phyloP scores from a whole-genome alignment of 805 yeast genomes.

The Saitoella complicata region DNA sequence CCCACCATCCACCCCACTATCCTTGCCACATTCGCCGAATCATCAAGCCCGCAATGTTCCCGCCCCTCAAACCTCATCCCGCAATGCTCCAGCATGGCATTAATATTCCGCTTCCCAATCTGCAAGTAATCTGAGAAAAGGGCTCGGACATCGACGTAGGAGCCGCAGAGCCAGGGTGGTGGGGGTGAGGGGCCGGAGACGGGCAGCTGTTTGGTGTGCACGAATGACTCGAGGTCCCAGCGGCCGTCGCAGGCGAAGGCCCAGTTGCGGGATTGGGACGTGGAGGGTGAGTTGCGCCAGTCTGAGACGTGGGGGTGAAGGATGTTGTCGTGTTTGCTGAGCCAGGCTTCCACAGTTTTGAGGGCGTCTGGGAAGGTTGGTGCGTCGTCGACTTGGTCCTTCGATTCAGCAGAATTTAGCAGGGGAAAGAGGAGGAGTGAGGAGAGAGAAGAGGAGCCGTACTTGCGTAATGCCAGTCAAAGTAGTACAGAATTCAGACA shows the following conservation, averaged over 20 bases:
- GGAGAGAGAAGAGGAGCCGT: conserved; percentile 1
- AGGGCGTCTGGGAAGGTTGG: conserved; percentile 9
- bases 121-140: conserved; percentile 3
- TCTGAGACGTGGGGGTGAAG: conserved; percentile 1
- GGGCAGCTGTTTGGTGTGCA: conserved; percentile 5
- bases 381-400: conserved; percentile 4
- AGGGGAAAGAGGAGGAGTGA: neutral
- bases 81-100: conserved; percentile 7
- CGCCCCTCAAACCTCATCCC: conserved; percentile 3
- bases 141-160: conserved; percentile 8
- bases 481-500: conserved; percentile 4
- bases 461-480: conserved; percentile 11
- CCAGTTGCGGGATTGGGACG: neutral
- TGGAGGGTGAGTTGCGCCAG: neutral
- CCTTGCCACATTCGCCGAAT: conserved; percentile 5
- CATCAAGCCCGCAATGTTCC: conserved; percentile 6
- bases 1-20: conserved; percentile 1
- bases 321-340: conserved; percentile 5
- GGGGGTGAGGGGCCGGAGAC: neutral
- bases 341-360: conserved; percentile 4
- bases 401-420: neutral
- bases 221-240: conserved; percentile 3
- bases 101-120: neutral
- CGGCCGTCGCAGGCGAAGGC: conserved; percentile 3
- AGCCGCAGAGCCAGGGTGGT: conserved; percentile 6